phyloP scores from a whole-genome alignment of 2,329 filamentous ascomycete genomes.

The Aspergillus tanneri region DNA sequence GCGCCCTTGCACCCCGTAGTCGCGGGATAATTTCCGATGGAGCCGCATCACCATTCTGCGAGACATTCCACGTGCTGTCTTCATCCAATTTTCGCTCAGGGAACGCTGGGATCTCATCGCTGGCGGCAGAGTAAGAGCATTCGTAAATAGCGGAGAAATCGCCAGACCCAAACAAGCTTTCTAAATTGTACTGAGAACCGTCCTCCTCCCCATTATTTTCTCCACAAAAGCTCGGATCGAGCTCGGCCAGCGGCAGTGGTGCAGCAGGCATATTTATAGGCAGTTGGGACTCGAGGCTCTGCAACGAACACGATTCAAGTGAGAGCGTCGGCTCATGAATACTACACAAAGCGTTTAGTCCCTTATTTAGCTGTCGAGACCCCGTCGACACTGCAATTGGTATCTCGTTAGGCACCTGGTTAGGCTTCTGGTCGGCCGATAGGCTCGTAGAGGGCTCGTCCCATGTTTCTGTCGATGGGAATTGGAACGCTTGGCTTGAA shows the following conservation, averaged over 20 bases:
- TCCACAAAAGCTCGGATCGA: conserved; percentile 17
- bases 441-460: conserved; percentile 20
- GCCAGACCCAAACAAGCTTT: conserved; percentile 39
- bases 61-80: conserved; percentile 31
- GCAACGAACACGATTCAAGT: conserved; percentile 36
- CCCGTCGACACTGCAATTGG: conserved; percentile 18
- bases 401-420: conserved; percentile 8
- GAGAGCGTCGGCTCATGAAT: conserved; percentile 30
- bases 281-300: conserved; percentile 34
- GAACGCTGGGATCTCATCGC: conserved; percentile 31
- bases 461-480: conserved; percentile 31
- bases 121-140: conserved; percentile 33
- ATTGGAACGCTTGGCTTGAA: conserved; percentile 30
- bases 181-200: conserved; percentile 36
- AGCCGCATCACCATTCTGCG: conserved; percentile 24
- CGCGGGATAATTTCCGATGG: conserved; percentile 27
- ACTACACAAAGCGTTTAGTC: conserved; percentile 18
- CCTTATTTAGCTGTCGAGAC: conserved; percentile 24
- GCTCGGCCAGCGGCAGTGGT: conserved; percentile 22
- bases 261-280: conserved; percentile 29
- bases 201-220: conserved; percentile 27
- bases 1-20: conserved; percentile 31
- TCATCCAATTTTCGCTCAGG: conserved; percentile 34
- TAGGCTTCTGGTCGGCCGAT: conserved; percentile 6
- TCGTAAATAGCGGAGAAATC: conserved; percentile 36